Percentiles rank a stretch among this genome's conserved stretches.
phyloP scores from a whole-genome alignment of 2,329 filamentous ascomycete species.

The Grosmannia huntii region DNA sequence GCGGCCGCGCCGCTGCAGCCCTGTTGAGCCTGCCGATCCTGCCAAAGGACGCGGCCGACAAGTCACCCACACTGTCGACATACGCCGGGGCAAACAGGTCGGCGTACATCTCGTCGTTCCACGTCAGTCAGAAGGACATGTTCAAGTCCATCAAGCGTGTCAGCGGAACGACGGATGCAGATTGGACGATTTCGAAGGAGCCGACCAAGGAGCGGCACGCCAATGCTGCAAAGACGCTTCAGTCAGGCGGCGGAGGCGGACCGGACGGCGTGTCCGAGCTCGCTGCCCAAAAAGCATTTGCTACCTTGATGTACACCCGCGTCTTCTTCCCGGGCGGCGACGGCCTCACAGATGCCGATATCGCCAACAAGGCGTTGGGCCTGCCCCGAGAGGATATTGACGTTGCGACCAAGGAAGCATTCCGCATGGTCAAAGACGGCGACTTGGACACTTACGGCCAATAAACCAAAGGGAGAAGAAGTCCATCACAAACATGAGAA shows the following conservation, averaged over 20 bases:
- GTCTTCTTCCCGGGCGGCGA: conserved; percentile 36
- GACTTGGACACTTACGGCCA: neutral
- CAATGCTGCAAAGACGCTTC: conserved; percentile 30
- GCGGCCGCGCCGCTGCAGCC: conserved; percentile 23
- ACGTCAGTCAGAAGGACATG: conserved; percentile 50
- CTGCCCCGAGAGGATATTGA: conserved; percentile 48
- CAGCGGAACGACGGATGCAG: conserved; percentile 39
- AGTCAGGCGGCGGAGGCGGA: conserved; percentile 1
- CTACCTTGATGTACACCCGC: conserved; percentile 39
- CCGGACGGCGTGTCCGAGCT: conserved; percentile 20
- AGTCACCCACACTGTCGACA: conserved; percentile 6
- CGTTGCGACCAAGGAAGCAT: conserved; percentile 34
- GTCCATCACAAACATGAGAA: no score
- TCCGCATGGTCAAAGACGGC: conserved; percentile 27
- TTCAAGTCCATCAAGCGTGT: conserved; percentile 47
- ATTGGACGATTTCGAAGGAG: conserved; percentile 47
- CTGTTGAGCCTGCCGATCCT: conserved; percentile 29
- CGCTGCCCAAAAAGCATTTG: conserved; percentile 28
- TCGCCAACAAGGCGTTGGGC: conserved; percentile 40
- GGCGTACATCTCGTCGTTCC: conserved; percentile 43
- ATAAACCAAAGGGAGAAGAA: neutral
- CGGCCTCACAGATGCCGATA: conserved; percentile 24
- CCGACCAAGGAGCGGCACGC: conserved; percentile 31
- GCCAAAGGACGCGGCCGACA: conserved; percentile 2
- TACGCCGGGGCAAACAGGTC: neutral